Conservation (phyloP, 208 protist species). For the Trypanosoma boissoni region DNA sequence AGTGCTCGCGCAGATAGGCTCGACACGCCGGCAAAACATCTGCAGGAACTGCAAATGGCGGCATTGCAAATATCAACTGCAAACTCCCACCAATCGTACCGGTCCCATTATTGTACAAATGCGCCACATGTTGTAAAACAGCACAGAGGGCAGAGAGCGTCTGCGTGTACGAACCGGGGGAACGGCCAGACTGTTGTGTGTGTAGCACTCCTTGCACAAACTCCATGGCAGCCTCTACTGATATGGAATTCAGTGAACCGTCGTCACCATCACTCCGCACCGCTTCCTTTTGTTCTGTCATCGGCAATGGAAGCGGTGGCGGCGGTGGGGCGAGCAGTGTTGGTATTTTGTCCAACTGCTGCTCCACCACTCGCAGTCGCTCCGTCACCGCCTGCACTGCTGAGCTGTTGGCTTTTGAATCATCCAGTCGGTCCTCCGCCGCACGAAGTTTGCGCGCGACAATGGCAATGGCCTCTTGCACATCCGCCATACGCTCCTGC, state of each 20-base stretch:
- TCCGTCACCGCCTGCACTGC: constrained; percentile 2
- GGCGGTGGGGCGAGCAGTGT: not conserved
- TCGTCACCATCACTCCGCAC: too few species aligned
- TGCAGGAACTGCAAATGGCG: constrained; percentile 17
- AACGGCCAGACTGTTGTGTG: not conserved
- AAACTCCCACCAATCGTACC: constrained; percentile 29
- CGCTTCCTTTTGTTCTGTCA: too few species aligned
- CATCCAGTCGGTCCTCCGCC: constrained; percentile 8
- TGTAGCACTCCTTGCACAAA: constrained; percentile 10
- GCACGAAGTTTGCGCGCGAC: constrained; percentile 16
- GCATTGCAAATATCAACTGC: constrained; percentile 26
- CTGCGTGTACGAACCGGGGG: constrained; percentile 2
- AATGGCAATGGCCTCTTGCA: constrained; percentile 19
- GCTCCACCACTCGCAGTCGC: constrained; percentile 6
- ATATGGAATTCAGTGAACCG: constrained; percentile 17
- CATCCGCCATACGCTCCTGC: constrained; percentile 8
- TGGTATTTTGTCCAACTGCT: constrained; percentile 8
- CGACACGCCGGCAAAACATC: constrained; percentile 4
- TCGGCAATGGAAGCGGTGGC: not conserved
- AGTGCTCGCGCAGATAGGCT: constrained; percentile 22
- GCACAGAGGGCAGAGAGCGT: constrained; percentile 19
- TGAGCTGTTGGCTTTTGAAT: constrained; percentile 10
- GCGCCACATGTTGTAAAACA: constrained; percentile 21
- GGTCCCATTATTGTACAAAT: constrained; percentile 28
- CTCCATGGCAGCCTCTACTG: constrained; percentile 23